A percentile compares a stretch with the other conserved stretches of the same genome.
phyloP scores from a whole-genome alignment of 305 asterid species.

The Fraxinus greggii region DNA sequence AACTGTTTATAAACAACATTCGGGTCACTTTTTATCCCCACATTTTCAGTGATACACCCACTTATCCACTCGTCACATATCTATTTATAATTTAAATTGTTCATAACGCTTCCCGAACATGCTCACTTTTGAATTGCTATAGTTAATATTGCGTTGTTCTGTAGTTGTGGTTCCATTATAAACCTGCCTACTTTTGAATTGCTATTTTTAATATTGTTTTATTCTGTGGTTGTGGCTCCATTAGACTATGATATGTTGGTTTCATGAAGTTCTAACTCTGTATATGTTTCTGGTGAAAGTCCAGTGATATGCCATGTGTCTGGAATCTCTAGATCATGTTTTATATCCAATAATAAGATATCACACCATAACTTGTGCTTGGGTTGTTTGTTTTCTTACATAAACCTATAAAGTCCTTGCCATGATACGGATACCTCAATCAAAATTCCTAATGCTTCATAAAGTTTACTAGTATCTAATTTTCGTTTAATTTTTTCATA shows the following conservation, averaged over 20 bases:
- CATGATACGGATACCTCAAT: not conserved
- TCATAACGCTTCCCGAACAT: too few relatives aligned
- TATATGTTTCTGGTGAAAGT: not conserved
- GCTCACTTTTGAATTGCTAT: too few relatives aligned
- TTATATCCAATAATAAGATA: not conserved
- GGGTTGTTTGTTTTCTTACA: not conserved
- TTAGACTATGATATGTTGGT: not conserved
- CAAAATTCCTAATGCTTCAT: not conserved
- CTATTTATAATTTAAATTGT: too few relatives aligned
- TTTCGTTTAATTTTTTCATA: conserved; percentile 23
- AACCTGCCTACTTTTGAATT: too few relatives aligned
- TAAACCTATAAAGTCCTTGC: not conserved
- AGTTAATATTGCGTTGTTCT: too few relatives aligned
- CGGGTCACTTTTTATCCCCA: too few relatives aligned
- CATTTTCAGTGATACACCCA: too few relatives aligned
- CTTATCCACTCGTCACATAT: too few relatives aligned
- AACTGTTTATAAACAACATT: too few relatives aligned
- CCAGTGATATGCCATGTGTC: not conserved
- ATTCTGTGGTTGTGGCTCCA: not conserved
- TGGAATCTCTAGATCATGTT: not conserved
- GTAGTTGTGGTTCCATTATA: too few relatives aligned
- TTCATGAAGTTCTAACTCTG: not conserved
- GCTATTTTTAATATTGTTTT: too few relatives aligned
- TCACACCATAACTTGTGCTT: not conserved
- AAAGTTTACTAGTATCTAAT: not conserved